Conservation (phyloP, 371 early-diverging fungal species). For the Rhizopus arrhizus region DNA sequence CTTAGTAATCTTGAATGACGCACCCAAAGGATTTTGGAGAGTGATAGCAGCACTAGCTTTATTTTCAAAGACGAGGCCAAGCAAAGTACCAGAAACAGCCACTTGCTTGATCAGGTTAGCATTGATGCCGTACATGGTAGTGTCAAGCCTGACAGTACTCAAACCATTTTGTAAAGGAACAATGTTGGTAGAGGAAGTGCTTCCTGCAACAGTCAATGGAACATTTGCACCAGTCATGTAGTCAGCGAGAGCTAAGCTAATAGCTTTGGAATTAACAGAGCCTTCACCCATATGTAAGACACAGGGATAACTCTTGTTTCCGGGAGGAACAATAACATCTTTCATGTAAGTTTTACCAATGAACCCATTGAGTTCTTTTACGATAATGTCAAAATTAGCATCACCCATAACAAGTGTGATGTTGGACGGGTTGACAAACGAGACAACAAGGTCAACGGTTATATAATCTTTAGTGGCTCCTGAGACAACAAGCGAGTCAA, state of each 20-base stretch:
- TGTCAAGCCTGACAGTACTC: conserved; percentile 44
- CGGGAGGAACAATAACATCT: conserved; percentile 52
- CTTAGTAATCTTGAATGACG: conserved; percentile 34
- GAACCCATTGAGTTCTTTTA: conserved; percentile 32
- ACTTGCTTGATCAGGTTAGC: conserved; percentile 39
- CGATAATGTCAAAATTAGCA: conserved; percentile 48
- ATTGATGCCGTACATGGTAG: conserved; percentile 52
- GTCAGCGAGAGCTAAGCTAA: conserved; percentile 31
- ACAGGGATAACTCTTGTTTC: conserved; percentile 45
- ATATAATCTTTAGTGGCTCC: conserved; percentile 47
- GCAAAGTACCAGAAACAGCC: conserved; percentile 15
- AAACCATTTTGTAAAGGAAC: conserved; percentile 50
- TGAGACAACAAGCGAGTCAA: conserved; percentile 41
- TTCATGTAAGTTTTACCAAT: conserved; percentile 46
- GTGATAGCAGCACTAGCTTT: conserved; percentile 33
- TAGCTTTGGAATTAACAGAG: conserved; percentile 24
- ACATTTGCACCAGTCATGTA: conserved; percentile 48
- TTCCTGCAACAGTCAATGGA: conserved; percentile 49
- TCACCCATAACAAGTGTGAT: conserved; percentile 58
- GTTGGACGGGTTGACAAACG: conserved; percentile 55
- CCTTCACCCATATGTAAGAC: conserved; percentile 38
- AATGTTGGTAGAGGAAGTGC: conserved; percentile 40
- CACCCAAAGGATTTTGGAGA: conserved; percentile 52
- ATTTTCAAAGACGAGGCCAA: conserved; percentile 1
- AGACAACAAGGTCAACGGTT: conserved; percentile 39